Conservation (phyloP, 352 stramenopile genomes). For the Phytophthora brassicae region DNA sequence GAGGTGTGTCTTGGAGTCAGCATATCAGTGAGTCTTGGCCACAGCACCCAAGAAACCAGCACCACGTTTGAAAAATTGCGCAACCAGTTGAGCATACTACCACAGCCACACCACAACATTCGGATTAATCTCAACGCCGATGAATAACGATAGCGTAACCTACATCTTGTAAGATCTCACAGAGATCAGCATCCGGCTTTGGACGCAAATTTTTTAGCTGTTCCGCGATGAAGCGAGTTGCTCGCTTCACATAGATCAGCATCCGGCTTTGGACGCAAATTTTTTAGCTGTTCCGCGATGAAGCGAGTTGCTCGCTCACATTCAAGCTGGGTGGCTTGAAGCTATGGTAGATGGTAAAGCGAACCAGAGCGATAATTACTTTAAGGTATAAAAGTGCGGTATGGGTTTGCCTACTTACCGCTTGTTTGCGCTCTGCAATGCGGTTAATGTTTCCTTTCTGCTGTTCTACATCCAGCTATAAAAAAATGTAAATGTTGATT, state of each 20-base stretch:
- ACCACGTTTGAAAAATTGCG: constrained; percentile 29
- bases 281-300: constrained; percentile 30
- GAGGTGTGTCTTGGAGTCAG: neutral
- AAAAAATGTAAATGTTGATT: neutral
- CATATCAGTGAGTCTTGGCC: neutral
- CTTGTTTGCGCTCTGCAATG: constrained; percentile 56
- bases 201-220: constrained; percentile 20
- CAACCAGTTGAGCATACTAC: constrained; percentile 27
- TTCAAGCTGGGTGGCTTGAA: constrained; percentile 33
- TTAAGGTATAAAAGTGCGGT: no score
- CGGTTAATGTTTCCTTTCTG: constrained; percentile 62
- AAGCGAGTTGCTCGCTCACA: constrained; percentile 32
- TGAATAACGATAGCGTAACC: neutral
- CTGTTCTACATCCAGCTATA: constrained; percentile 51
- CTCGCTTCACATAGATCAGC: constrained; percentile 18
- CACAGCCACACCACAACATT: neutral
- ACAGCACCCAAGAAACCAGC: constrained; percentile 5
- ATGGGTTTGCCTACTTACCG: no score
- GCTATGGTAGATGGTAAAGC: constrained; percentile 22
- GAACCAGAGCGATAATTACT: neutral
- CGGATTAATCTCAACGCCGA: neutral
- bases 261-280: constrained; percentile 6
- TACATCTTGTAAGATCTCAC: constrained; percentile 37
- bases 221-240: constrained; percentile 28
- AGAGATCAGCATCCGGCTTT: constrained; percentile 12